These are phyloP conservation scores for Anacardium occidentale DNA, from an alignment of 345 rosid genomes.

Conservation along the genomic window DNA sequence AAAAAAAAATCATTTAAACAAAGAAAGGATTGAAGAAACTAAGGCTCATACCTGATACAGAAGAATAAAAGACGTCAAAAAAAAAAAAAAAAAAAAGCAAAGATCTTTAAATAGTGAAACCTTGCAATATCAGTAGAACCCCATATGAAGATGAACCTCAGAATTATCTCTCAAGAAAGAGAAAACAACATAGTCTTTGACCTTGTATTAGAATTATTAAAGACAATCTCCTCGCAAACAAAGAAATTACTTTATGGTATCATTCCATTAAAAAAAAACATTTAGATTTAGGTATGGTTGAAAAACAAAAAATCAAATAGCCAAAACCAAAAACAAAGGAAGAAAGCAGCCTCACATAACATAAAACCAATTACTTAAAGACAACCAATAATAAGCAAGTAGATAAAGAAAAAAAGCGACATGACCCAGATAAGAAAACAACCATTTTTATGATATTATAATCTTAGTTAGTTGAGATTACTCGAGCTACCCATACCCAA, in stretches of 20 bases:
- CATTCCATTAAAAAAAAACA: background rate
- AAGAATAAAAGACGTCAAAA: conserved; percentile 11
- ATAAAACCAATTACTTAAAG: conserved; percentile 6
- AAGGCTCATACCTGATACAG: conserved; percentile 27
- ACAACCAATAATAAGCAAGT: background rate
- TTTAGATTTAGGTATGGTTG: conserved; percentile 32
- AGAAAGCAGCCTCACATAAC: background rate
- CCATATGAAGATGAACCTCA: conserved; percentile 22
- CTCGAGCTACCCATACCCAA: conserved; percentile 1
- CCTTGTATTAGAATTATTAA: conserved; percentile 15
- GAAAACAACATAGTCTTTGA: conserved; percentile 24
- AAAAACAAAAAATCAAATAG: conserved; percentile 29
- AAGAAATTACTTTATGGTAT: conserved; percentile 11
- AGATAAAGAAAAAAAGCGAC: conserved; percentile 5
- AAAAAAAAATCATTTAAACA: background rate
- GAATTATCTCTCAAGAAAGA: conserved; percentile 26
- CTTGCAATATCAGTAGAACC: conserved; percentile 28
- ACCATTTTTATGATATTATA: background rate
- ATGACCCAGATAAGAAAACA: conserved; percentile 23
- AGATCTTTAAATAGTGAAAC: conserved; percentile 19
- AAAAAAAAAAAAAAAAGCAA: conserved; percentile 16
- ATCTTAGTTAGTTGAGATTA: conserved; percentile 4
- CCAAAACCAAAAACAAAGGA: conserved; percentile 14
- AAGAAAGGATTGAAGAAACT: conserved; percentile 1
- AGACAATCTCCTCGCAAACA: conserved; percentile 9